Evolutionary conservation across 352 stramenopile species (phyloP), one percentile per base, ranked within the genome.

Genomic region (Globisporangium iwayamae): DNA sequence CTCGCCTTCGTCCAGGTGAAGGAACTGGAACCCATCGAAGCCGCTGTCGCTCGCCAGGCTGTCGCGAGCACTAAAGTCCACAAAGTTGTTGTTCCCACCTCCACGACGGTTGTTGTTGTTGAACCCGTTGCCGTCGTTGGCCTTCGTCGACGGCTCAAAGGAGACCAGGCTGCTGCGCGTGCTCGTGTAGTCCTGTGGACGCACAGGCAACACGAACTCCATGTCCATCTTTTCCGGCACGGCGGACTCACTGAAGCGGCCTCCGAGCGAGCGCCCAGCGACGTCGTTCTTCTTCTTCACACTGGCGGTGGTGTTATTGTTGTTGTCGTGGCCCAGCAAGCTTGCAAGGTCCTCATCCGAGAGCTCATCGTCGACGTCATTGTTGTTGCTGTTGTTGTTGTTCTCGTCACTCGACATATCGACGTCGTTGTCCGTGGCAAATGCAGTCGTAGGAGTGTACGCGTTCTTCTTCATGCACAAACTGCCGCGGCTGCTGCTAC

Each of bases 41-140:
- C 80, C 83, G 55, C 71, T 85, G 28, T 90, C 83, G 32, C 74
- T 87, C 34, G 82, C 83, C 58, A 73, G 78, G 73, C 78, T 87
- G 56, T 89, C 79, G 14, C 78, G 72, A 20, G 66, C 47, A 22
- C 48, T 51, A n/a, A 63, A 62, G 36, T 68, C 62, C 46, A 68
- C 62, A 48, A 71, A 72, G 16, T 65, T 51, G 62, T 76, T 67
- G 39, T 55, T 62, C 8, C 62, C n/a, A 45, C 38, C 61, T 16
- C 55, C 56, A n/a, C 57, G 20, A 16, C 65, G 68, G 28, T 75
- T 73, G 28, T 56, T 56, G 25, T 38, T 50, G 55, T 60, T 60
- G 16, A 64, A 57, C 18, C n/a, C 57, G 16, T 32, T 39, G 13
- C 53, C 65, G 30, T 74, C 73, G 22, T 61, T 53, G 0, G 53